Percentiles rank a stretch among this genome's conserved stretches.
Conservation (phyloP, 176 grass and related monocot species). For the Aegilops bicornis region DNA sequence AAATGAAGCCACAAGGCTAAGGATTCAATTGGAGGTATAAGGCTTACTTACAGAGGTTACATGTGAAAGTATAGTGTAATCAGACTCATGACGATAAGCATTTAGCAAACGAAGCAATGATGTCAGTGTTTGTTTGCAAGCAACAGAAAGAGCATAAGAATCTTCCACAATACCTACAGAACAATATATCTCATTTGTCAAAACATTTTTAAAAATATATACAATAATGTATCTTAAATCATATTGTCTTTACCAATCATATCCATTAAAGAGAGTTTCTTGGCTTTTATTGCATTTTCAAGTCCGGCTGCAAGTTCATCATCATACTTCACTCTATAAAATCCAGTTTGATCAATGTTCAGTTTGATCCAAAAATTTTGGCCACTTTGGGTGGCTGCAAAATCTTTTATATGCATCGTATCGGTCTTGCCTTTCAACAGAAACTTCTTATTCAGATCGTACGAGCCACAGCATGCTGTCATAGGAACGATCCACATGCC, state of each 20-base stretch:
- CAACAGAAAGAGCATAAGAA: constrained; percentile 73
- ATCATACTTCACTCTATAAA: constrained; percentile 95
- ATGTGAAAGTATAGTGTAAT: constrained; percentile 88
- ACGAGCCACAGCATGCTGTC: constrained; percentile 73
- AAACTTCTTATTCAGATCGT: constrained; percentile 73
- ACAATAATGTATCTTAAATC: not conserved
- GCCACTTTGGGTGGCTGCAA: constrained; percentile 23
- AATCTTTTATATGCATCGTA: constrained; percentile 50
- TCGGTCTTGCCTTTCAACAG: constrained; percentile 67
- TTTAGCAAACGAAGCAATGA: constrained; percentile 71
- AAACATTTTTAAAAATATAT: not conserved
- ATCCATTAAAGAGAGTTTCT: constrained; percentile 71
- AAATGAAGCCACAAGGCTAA: constrained; percentile 14
- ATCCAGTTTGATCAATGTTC: constrained; percentile 84
- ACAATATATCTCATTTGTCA: not conserved
- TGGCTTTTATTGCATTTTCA: constrained; percentile 62
- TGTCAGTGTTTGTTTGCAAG: constrained; percentile 73
- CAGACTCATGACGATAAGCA: constrained; percentile 71
- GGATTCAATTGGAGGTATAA: not conserved
- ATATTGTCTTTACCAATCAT: constrained; percentile 63
- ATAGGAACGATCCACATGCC: constrained; percentile 90
- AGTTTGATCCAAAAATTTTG: constrained; percentile 73
- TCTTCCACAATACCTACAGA: constrained; percentile 82
- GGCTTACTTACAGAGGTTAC: constrained; percentile 71
- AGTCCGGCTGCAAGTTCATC: constrained; percentile 78